Percentiles rank a stretch among this genome's conserved stretches.
Conservation (phyloP, 2,329 filamentous ascomycete species). For the Xylaria sp. region DNA sequence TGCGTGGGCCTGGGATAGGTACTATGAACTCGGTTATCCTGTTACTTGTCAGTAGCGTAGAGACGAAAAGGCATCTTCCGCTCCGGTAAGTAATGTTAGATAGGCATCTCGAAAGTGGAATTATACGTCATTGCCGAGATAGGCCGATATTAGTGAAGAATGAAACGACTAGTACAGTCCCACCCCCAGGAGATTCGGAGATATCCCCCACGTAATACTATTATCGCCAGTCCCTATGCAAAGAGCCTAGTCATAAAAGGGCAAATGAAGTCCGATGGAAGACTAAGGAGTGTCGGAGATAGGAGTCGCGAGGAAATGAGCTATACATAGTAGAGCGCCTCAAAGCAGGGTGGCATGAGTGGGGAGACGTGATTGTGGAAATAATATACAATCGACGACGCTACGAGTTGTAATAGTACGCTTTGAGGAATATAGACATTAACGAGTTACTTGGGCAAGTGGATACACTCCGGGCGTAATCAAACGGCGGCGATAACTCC, state of each 20-base stretch:
- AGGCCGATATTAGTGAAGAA: background rate
- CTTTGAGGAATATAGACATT: too few species aligned
- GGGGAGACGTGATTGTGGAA: too few species aligned
- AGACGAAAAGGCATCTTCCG: too few species aligned
- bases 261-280: background rate
- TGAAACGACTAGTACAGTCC: background rate
- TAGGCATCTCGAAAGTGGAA: too few species aligned
- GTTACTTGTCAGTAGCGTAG: background rate
- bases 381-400: too few species aligned
- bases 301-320: background rate
- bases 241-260: background rate
- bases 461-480: background rate
- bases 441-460: too few species aligned
- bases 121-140: too few species aligned
- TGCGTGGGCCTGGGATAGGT: background rate
- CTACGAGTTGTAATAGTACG: too few species aligned
- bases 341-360: too few species aligned
- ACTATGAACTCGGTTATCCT: background rate
- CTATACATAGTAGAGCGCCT: background rate
- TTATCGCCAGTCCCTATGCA: background rate
- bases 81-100: too few species aligned
- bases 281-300: background rate
- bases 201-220: background rate
- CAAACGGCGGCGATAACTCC: background rate
- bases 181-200: background rate